A percentile compares a stretch with the other conserved stretches of the same genome.
phyloP scores from a whole-genome alignment of 2,329 filamentous ascomycete genomes.

The Aureobasidium sp. region DNA sequence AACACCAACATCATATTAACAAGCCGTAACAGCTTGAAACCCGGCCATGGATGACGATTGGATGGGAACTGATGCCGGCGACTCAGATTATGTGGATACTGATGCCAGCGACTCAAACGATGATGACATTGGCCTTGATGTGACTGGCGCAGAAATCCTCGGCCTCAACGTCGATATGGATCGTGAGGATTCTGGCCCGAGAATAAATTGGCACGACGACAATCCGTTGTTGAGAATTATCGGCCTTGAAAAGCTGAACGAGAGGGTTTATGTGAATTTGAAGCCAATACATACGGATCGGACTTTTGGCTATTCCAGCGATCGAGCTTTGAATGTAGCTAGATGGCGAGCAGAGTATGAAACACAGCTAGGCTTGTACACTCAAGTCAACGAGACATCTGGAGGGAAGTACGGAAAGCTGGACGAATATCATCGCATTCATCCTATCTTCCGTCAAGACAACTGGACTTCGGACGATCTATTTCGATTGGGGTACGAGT shows the following conservation, averaged over 20 bases:
- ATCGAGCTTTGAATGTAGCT: background rate
- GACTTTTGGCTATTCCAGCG: background rate
- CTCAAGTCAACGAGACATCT: background rate
- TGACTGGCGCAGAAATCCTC: background rate
- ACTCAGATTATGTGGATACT: background rate
- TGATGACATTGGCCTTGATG: background rate
- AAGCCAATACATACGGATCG: background rate
- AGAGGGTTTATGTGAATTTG: background rate
- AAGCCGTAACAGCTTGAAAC: background rate
- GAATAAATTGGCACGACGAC: background rate
- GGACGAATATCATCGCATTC: background rate
- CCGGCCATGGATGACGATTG: background rate
- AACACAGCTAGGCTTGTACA: background rate
- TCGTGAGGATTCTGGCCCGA: background rate
- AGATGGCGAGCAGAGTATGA: background rate
- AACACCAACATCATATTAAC: no score
- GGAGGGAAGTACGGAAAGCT: background rate
- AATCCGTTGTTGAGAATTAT: background rate
- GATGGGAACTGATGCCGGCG: background rate
- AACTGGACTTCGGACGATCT: background rate
- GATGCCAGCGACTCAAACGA: background rate
- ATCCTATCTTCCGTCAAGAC: background rate
- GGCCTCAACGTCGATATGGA: background rate
- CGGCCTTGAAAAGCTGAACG: background rate
- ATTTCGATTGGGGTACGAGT: background rate